Evolutionary conservation across 2,329 filamentous ascomycete genomes (phyloP), one percentile per base, ranked within the genome.

Genomic region (Penicillium sp.): DNA sequence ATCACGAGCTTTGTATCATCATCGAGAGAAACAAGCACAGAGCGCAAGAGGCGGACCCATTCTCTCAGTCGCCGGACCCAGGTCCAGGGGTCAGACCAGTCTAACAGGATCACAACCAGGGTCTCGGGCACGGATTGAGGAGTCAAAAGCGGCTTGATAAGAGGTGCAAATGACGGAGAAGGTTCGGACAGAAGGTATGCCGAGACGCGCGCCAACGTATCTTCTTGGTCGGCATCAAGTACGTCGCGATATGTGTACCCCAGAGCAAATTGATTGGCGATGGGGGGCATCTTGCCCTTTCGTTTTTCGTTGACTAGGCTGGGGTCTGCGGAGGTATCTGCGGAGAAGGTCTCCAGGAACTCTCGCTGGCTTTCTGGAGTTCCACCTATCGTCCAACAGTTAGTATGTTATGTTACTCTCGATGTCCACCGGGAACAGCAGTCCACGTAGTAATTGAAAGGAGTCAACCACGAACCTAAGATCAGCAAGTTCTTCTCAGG

Each of bases 231-330:
- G 50, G 90, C 88, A 72, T 97, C 92, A 30, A 96, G 80, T 30
- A 97, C 91, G 74, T 97, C 91, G 70, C 95, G 91, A 75, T 96
- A 97, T 47, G 92, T 96, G 71, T 97, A 97, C 45, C 92, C 92
- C 53, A 97, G 77, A 9, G 92, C 92, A 73, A 96, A 96, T 68
- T 88, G 89, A 68, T 97, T 97, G 49, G 92, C 92, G 66, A 96
- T 84, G 18, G 91, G 90, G 2, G 90, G 88, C 55, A 83, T 82
- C 70, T 84, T 86, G 61, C 72, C 66, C 63, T 72, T 74, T 44
- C 68, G 67, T 51, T 71, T 70, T 48, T 85, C 83, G 55, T 73
- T 74, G 45, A 72, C 70, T 51, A 73, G 56, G 40, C 68, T 67
- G 37, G 72, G 67, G 43, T 73, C 70, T 4, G 54, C 56, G 41